These are phyloP conservation scores for Crithidia fasciculata DNA, from an alignment of 208 protist species.

Conservation along the genomic window DNA sequence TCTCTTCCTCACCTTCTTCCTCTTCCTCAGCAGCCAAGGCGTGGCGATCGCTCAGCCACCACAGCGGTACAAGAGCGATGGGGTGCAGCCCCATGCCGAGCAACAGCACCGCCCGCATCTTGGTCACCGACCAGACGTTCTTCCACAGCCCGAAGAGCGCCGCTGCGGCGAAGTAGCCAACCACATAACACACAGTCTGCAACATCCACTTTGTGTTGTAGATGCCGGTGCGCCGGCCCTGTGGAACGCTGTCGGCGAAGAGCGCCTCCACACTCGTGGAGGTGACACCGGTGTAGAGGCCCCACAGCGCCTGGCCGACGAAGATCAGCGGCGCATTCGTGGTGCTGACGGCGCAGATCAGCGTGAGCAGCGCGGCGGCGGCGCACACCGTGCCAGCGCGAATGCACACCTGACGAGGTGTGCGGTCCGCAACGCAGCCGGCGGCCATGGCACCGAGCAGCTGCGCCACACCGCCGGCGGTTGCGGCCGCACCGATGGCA, in stretches of 20 bases:
- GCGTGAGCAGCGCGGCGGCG: conserved; percentile 30
- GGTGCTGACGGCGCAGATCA: conserved; percentile 13
- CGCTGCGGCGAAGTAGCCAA: conserved; percentile 48
- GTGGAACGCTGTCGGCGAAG: conserved; percentile 65
- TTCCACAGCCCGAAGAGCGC: conserved; percentile 41
- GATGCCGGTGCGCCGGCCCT: conserved; percentile 38
- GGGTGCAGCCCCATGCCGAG: conserved; percentile 29
- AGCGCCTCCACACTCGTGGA: conserved; percentile 61
- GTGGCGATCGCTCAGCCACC: conserved; percentile 26
- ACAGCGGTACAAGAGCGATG: conserved; percentile 33
- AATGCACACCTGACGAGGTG: conserved; percentile 30
- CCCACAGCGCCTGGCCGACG: conserved; percentile 48
- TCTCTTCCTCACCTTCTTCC: not conserved
- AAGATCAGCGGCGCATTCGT: conserved; percentile 12
- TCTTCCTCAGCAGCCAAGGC: not conserved
- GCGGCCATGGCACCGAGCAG: conserved; percentile 37
- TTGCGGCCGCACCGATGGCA: conserved; percentile 37
- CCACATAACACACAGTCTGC: conserved; percentile 58
- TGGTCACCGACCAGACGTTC: conserved; percentile 43
- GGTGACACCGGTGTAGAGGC: conserved; percentile 45
- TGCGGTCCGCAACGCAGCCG: conserved; percentile 22
- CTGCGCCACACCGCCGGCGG: conserved; percentile 43
- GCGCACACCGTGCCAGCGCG: conserved; percentile 35
- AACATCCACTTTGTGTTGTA: conserved; percentile 82
- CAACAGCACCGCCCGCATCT: conserved; percentile 37